Conservation (phyloP, 192 early-diverging fungal species). For the Coemansia sp. region DNA sequence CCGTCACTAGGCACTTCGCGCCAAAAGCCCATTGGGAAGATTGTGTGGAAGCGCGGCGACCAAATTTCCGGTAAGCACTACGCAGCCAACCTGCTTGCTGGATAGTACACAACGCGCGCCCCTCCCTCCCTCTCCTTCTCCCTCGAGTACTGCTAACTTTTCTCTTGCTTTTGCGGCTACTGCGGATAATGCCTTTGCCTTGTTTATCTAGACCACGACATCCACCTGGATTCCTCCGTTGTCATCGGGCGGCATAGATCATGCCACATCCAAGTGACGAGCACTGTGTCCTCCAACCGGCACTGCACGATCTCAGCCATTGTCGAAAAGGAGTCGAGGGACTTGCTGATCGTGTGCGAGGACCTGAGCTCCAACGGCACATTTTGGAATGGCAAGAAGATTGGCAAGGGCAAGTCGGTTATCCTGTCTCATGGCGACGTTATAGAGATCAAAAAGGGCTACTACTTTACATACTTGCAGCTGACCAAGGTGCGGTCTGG, state of each 20-base stretch:
- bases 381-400: slow-evolving; percentile 55
- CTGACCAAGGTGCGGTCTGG: slow-evolving; percentile 1
- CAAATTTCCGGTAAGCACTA: slow-evolving; percentile 33
- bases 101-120: not conserved
- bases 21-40: slow-evolving; percentile 49
- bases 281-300: slow-evolving; percentile 52
- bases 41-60: slow-evolving; percentile 45
- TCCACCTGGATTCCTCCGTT: slow-evolving; percentile 40
- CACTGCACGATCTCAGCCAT: slow-evolving; percentile 48
- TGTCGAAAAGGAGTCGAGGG: slow-evolving; percentile 31
- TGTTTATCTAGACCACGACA: slow-evolving; percentile 37
- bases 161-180: not conserved
- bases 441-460: slow-evolving; percentile 53
- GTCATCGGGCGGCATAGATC: slow-evolving; percentile 52
- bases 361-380: slow-evolving; percentile 64
- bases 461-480: slow-evolving; percentile 52
- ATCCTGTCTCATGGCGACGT: slow-evolving; percentile 60
- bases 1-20: slow-evolving; percentile 19
- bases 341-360: slow-evolving; percentile 44
- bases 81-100: not conserved
- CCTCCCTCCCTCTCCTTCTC: not conserved
- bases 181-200: not conserved
- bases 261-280: slow-evolving; percentile 47
- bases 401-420: slow-evolving; percentile 56
- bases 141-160: slow-evolving; percentile 11